Evolutionary conservation across 2,329 filamentous ascomycete genomes (phyloP), one percentile per base, ranked within the genome.

Genomic region (Venturia effusa): DNA sequence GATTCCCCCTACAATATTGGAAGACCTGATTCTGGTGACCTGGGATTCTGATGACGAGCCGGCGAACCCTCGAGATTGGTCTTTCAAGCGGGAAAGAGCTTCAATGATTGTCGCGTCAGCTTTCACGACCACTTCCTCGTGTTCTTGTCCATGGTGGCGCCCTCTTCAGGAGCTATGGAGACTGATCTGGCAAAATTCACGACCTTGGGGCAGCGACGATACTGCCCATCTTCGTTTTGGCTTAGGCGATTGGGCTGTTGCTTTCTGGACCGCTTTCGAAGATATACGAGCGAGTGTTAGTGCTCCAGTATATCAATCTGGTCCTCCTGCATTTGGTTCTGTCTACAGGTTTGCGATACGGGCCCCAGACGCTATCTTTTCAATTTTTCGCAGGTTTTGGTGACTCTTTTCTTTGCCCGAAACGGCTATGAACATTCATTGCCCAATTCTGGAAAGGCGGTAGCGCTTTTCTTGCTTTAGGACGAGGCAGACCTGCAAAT

Each of bases 61-160:
- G 13, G 70, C 70, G 27, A 80, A 81, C 61, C 79, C 79, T 1
- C 78, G 78, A 67, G 79, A 79, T 64, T 79, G 78, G 78, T 67
- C 71, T 2, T 73, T 72, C 65, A 72, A 71, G 63, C 70, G 73
- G 39, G 79, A 78, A 68, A 79, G 78, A 78, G 69, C 74, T 27
- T 75, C 74, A 1, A 78, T 77, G 0, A 66, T 78, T 43, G 74
- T 79, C 40, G 76, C 79, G 1, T 78, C 74, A 1, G 67, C 68
- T 40, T 76, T 76, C 65, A 76, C 75, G 0, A 71, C 76, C 51
- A 69, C 76, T n/a, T 74, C 74, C 74, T 74, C 17, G 68, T 77
- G n/a, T 73, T 74, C 0, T 75, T 74, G 0, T 74, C 73, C 17
- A 76, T 76, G 72, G 72, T 76, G 11, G 67, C 74, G 2, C 75